Evolutionary conservation across 73 alveolate genomes (phyloP), one percentile per base, ranked within the genome.

Genomic region (Blepharisma stoltei): DNA sequence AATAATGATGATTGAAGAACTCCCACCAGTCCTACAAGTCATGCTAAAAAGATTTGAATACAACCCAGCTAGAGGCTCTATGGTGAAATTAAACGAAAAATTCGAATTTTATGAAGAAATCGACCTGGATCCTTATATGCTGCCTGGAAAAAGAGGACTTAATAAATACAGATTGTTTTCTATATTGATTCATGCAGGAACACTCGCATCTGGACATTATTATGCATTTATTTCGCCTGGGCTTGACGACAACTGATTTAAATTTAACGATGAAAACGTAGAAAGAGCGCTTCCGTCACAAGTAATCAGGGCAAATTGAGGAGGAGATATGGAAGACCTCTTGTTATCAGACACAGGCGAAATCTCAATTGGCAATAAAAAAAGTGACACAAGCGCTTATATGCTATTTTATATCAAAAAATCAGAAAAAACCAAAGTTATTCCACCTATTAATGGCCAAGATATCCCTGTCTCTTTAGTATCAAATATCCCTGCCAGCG

Each of bases 151-250:
- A 48, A 21, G 38, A 8, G 32, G 53, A 6, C 55, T 32, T 25
- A 25, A 87, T 60, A 76, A 88, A 67, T 93, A 90, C 82, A 82
- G 69, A 21, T 84, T 93, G 7, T 96, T 90, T 66, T 78, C 96
- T 41, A 92, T 93, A 18, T 81, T 91, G 45, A 92, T 93, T 18
- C 98, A 93, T 75, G 81, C 89, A 71, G 98, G 98, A 47, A 83
- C 85, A 76, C 88, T 89, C 0, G 87, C 83, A 9, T 81, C 89
- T 60, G 98, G 98, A 14, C 98, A 93, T 81, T 93, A 93, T 82
- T 91, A 48, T 77, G 94, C 98, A 43, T 87, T 69, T 48, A 83
- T 87, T 55, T 50, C 70, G 37, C 89, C 89, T 37, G 44, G 78
- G 4, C 32, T 60, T 6, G 82, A 84, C 0, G 83, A 77, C 5